A percentile compares a stretch with the other conserved stretches of the same genome.
These are phyloP conservation scores for Anthostomella pinea DNA, from an alignment of 2,329 filamentous ascomycete genomes.

Conservation along the genomic window DNA sequence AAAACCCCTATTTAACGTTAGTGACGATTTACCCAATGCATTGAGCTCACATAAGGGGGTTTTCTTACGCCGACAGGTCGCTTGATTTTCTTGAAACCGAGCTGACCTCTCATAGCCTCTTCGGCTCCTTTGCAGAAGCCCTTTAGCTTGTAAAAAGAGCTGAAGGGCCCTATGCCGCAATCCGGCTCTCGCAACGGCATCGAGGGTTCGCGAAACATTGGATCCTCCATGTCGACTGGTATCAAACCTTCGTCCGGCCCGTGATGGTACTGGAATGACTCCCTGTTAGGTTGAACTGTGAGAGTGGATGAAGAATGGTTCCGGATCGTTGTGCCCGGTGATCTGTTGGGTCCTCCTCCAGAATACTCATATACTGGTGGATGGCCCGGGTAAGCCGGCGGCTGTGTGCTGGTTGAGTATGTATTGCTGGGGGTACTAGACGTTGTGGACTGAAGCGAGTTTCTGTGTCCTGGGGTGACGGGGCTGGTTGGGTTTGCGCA, in stretches of 20 bases:
- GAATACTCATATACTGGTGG: conserved; percentile 23
- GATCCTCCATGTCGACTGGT: conserved; percentile 33
- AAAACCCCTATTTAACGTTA: conserved; percentile 36
- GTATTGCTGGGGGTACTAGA: conserved; percentile 10
- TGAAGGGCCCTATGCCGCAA: conserved; percentile 42
- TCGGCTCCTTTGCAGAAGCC: conserved; percentile 56
- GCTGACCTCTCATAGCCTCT: conserved; percentile 45
- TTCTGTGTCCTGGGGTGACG: conserved; percentile 17
- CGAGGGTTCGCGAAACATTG: conserved; percentile 11
- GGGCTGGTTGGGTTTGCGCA: conserved; percentile 23
- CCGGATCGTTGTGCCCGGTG: conserved; percentile 12
- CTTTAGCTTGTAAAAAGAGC: conserved; percentile 52
- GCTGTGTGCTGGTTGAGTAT: conserved; percentile 17
- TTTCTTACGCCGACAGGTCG: conserved; percentile 44
- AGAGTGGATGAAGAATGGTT: conserved; percentile 22
- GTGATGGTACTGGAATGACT: conserved; percentile 9
- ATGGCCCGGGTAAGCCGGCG: conserved; percentile 20
- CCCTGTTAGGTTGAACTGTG: conserved; percentile 7
- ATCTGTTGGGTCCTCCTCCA: conserved; percentile 9
- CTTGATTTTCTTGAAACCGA: conserved; percentile 49
- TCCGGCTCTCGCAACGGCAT: conserved; percentile 31
- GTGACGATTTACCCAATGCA: too few relatives aligned
- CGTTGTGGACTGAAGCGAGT: conserved; percentile 13
- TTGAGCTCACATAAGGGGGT: too few relatives aligned
- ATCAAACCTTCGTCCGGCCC: conserved; percentile 34